Percentiles rank a stretch among this genome's conserved stretches.
Conservation (phyloP, 768 basidiomycete species). For the Suillus tomentosus region DNA sequence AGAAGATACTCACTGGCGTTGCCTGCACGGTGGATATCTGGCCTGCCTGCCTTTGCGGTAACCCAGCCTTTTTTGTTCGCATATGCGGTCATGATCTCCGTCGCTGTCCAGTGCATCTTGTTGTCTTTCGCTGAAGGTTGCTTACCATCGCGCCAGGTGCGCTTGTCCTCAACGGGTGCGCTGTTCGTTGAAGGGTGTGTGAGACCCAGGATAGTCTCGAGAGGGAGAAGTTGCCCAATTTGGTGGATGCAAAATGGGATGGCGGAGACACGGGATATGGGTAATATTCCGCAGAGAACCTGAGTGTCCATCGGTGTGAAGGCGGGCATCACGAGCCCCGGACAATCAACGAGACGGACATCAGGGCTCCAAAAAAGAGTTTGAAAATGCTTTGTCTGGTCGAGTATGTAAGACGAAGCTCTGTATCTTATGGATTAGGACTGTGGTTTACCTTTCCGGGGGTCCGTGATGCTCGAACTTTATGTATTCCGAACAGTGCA, state of each 20-base stretch:
- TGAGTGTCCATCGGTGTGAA: slow-evolving; percentile 77
- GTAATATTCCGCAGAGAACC: slow-evolving; percentile 71
- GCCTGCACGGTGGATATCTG: slow-evolving; percentile 87
- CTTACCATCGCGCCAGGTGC: slow-evolving; percentile 71
- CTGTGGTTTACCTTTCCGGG: slow-evolving; percentile 70
- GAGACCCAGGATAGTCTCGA: slow-evolving; percentile 71
- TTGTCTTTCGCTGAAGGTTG: slow-evolving; percentile 23
- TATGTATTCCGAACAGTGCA: slow-evolving; percentile 78
- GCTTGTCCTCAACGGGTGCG: slow-evolving; percentile 56
- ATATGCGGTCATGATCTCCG: slow-evolving; percentile 79
- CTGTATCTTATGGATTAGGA: slow-evolving; percentile 1
- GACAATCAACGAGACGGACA: slow-evolving; percentile 92
- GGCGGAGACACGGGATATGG: slow-evolving; percentile 83
- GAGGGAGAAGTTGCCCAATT: slow-evolving; percentile 66
- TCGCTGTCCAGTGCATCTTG: slow-evolving; percentile 70
- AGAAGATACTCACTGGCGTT: slow-evolving; percentile 81
- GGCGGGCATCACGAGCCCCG: slow-evolving; percentile 91
- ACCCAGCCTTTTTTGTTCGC: slow-evolving; percentile 80
- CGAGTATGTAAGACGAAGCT: background rate
- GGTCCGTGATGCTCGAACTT: slow-evolving; percentile 81
- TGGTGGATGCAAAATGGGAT: slow-evolving; percentile 82
- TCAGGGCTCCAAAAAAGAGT: slow-evolving; percentile 88
- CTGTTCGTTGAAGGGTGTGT: slow-evolving; percentile 45
- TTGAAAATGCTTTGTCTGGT: slow-evolving; percentile 91
- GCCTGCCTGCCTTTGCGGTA: slow-evolving; percentile 88